Conservation (phyloP, 2,329 filamentous ascomycete species). For the Acarospora socialis region DNA sequence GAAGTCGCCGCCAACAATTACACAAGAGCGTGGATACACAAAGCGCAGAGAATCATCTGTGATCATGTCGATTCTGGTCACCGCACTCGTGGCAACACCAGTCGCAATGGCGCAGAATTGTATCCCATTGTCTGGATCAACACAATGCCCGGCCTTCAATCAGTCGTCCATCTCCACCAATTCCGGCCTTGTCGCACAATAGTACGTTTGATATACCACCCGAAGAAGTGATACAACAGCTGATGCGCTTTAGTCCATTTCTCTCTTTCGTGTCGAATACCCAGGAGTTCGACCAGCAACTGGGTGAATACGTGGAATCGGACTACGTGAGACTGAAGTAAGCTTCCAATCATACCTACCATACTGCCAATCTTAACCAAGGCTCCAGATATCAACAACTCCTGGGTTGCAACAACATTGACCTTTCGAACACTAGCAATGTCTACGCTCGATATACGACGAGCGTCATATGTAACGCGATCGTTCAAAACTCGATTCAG, state of each 20-base stretch:
- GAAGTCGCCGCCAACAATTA: too few species aligned
- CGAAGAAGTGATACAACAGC: slow-evolving; percentile 14
- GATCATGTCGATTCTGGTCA: slow-evolving; percentile 3
- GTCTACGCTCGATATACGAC: slow-evolving; percentile 90
- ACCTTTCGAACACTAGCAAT: slow-evolving; percentile 62
- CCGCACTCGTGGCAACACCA: slow-evolving; percentile 1
- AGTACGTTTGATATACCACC: slow-evolving; percentile 21
- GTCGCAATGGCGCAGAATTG: slow-evolving; percentile 25
- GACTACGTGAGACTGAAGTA: slow-evolving; percentile 69
- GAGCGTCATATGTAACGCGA: slow-evolving; percentile 81
- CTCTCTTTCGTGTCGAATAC: slow-evolving; percentile 65
- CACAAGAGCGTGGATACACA: too few species aligned
- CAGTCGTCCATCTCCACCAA: slow-evolving; percentile 35
- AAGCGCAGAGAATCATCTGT: too few species aligned
- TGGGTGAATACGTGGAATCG: slow-evolving; percentile 58
- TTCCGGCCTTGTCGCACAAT: slow-evolving; percentile 26
- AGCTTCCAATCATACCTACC: slow-evolving; percentile 19
- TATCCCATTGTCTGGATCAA: slow-evolving; percentile 34
- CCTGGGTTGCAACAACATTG: slow-evolving; percentile 65
- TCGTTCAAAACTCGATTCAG: slow-evolving; percentile 74
- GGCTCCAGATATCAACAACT: slow-evolving; percentile 58
- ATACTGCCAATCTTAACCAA: slow-evolving; percentile 18
- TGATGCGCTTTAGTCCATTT: slow-evolving; percentile 52
- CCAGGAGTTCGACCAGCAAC: slow-evolving; percentile 60
- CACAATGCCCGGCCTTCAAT: slow-evolving; percentile 35